These are phyloP conservation scores for Talaromyces sp. DNA, from an alignment of 2,329 filamentous ascomycete species.

Conservation along the genomic window DNA sequence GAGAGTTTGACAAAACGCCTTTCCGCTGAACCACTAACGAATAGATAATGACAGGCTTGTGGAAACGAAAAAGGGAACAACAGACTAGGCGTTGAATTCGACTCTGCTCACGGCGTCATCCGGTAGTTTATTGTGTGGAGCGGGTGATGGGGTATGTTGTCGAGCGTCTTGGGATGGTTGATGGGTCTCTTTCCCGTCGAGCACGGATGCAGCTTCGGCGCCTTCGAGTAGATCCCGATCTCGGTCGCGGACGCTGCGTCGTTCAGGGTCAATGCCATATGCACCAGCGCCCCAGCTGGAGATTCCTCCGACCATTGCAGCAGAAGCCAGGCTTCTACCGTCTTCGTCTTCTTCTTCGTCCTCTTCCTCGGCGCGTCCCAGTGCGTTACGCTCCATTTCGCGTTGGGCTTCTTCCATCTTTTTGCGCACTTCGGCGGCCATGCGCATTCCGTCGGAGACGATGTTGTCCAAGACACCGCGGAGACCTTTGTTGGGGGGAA, in stretches of 20 bases:
- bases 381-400: slow-evolving; percentile 80
- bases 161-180: slow-evolving; percentile 2
- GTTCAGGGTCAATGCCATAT: slow-evolving; percentile 58
- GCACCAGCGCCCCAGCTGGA: slow-evolving; percentile 42
- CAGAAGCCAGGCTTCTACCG: slow-evolving; percentile 30
- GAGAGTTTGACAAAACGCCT: neutral
- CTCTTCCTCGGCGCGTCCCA: slow-evolving; percentile 66
- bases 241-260: slow-evolving; percentile 63
- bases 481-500: slow-evolving; percentile 69
- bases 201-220: slow-evolving; percentile 60
- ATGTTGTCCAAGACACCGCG: slow-evolving; percentile 95
- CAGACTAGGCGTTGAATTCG: slow-evolving; percentile 20
- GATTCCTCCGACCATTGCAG: slow-evolving; percentile 36
- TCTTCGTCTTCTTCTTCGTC: slow-evolving; percentile 69
- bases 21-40: neutral
- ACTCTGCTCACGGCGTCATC: slow-evolving; percentile 17
- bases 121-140: neutral
- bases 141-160: slow-evolving; percentile 9
- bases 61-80: neutral
- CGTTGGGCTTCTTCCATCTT: slow-evolving; percentile 94
- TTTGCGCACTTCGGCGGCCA: slow-evolving; percentile 85
- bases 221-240: slow-evolving; percentile 72
- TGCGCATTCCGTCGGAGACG: slow-evolving; percentile 94
- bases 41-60: slow-evolving; percentile 3
- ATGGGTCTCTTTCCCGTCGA: slow-evolving; percentile 29